Evolutionary conservation across 805 yeast species (phyloP).

Genomic region (Candida vartiovaarae): DNA sequence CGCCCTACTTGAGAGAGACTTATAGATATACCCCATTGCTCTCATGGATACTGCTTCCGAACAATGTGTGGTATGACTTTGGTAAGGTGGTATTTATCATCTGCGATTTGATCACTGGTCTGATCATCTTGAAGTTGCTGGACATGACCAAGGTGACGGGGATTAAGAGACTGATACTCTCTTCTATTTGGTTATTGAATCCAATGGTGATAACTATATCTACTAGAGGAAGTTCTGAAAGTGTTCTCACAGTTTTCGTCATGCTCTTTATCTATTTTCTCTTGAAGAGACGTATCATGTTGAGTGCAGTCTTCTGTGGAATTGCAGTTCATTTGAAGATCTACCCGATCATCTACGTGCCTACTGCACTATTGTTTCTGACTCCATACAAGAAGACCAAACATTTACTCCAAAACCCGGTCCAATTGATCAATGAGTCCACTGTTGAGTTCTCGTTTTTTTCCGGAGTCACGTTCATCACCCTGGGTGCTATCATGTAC

Average conservation of each 20-base stretch:
- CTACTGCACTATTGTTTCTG: constrained; percentile 52
- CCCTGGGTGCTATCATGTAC: constrained; percentile 56
- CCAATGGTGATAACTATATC: constrained; percentile 94
- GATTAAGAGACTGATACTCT: constrained; percentile 33
- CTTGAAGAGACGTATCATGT: constrained; percentile 27
- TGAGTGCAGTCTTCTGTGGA: constrained; percentile 31
- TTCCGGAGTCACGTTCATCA: constrained; percentile 36
- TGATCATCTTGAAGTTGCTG: constrained; percentile 41
- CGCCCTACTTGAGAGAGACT: constrained; percentile 83
- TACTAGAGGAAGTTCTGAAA: constrained; percentile 91
- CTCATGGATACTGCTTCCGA: constrained; percentile 78
- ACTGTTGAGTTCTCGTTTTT: constrained; percentile 37
- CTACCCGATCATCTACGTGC: constrained; percentile 84
- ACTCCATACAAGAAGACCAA: constrained; percentile 11
- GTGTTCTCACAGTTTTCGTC: constrained; percentile 73
- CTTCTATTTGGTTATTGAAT: constrained; percentile 78
- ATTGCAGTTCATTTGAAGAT: constrained; percentile 80
- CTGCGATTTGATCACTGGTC: constrained; percentile 80
- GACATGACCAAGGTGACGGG: constrained; percentile 19
- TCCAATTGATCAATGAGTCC: constrained; percentile 29
- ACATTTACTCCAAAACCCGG: constrained; percentile 22
- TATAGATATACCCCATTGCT: constrained; percentile 90
- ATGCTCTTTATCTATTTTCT: constrained; percentile 49
- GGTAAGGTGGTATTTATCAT: constrained; percentile 76
- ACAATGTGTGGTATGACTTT: constrained; percentile 47